Evolutionary conservation across 2,329 filamentous ascomycete species (phyloP).

Genomic region (Camptophora hylomeconis): DNA sequence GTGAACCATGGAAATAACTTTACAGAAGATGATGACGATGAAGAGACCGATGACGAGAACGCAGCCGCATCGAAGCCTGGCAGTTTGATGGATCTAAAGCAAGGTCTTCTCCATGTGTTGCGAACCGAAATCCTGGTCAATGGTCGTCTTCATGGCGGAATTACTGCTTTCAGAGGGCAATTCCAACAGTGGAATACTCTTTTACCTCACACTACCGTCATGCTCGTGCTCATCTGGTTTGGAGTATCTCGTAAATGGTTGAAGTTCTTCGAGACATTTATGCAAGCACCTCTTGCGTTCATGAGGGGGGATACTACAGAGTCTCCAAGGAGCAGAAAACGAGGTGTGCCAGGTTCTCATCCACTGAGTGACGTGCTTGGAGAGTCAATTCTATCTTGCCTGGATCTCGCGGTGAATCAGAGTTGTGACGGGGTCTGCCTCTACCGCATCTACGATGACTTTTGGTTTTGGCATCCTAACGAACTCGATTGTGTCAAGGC

Average conservation of each 20-base stretch:
- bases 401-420: constrained; percentile 53
- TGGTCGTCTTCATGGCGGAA: constrained; percentile 32
- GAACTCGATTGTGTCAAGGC: constrained; percentile 17
- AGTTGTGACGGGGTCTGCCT: constrained; percentile 35
- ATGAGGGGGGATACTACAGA: constrained; percentile 37
- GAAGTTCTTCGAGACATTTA: constrained; percentile 45
- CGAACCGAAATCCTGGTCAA: constrained; percentile 41
- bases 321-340: constrained; percentile 32
- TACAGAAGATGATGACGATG: constrained; percentile 27
- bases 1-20: neutral
- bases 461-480: constrained; percentile 54
- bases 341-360: constrained; percentile 49
- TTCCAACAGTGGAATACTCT: constrained; percentile 47
- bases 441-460: constrained; percentile 51
- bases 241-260: constrained; percentile 45
- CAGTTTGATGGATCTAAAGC: constrained; percentile 37
- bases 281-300: constrained; percentile 48
- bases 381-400: constrained; percentile 49
- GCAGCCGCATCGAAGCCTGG: constrained; percentile 18
- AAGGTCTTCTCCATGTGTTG: constrained; percentile 43
- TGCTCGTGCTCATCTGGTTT: constrained; percentile 45
- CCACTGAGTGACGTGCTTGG: constrained; percentile 46
- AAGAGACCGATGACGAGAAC: constrained; percentile 26
- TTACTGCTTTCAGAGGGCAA: constrained; percentile 44
- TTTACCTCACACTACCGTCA: constrained; percentile 46